Base-by-base conservation (phyloP, 805 yeast species). In the Pichia pseudocactophila region DNA sequence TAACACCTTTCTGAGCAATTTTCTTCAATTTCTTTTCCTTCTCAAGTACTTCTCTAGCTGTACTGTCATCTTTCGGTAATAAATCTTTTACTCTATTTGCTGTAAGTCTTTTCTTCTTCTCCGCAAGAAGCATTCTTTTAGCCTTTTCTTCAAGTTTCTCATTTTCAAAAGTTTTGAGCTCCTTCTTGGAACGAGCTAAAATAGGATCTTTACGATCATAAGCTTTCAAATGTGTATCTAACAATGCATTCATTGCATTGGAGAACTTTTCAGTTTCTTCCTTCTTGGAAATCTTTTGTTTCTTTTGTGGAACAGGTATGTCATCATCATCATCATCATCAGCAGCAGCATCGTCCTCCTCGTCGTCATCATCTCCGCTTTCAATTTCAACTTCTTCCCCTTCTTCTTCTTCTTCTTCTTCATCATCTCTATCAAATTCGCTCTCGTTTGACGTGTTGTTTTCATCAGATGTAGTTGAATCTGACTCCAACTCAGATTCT, bases 131-230 rank as follows among this genome's bases (percentile, higher is more conserved):
- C 17, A 79, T 75, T 50, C 81, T 71, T 54, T 76, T 79, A 10
- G 96, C 97, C 59, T 87, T 84, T 46, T 76, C 74, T 53, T 90
- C 97, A 36, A 92, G 66, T 55, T 82, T 84, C 40, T 84, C 86
- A 27, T 79, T 73, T 52, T 89, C 96, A 43, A 83, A 71, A 50
- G 84, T 80, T 63, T 80, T 81, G 39, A 79, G 47, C 34, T 73
- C 69, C 50, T 82, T 83, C 55, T 84, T 83, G 19, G 75, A 69
- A 63, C 97, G 78, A 7, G 90, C 89, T 64, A 90, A 71, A 43
- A 90, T 85, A 3, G 98, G 98, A 59, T 89, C 95, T 36, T 74
- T 74, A 56, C 97, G 72, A 56, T 83, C 87, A 54, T 90, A 83
- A 0, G 96, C 94, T 59, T 92, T 92, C 50, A 90, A 69, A 54